Conservation (phyloP, 108 stramenopile species). For the Parietichytrium sp. region DNA sequence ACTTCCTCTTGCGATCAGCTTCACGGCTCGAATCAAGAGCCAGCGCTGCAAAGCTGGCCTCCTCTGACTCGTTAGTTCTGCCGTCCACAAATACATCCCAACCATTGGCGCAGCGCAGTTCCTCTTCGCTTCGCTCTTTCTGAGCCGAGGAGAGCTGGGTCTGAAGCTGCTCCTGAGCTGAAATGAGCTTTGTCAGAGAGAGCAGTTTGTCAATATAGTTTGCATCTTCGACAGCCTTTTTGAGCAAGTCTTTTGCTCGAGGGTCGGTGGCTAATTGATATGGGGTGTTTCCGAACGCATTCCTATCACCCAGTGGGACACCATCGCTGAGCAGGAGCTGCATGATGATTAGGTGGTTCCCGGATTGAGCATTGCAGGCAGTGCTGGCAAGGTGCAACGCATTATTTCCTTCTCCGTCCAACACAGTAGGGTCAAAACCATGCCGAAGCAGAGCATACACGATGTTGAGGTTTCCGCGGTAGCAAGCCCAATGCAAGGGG, state of each 20-base stretch:
- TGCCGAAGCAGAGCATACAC: constrained; percentile 12
- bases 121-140: background rate
- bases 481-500: constrained; percentile 25
- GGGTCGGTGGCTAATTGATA: background rate
- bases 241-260: background rate
- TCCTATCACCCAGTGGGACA: background rate
- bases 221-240: background rate
- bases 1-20: too few relatives aligned
- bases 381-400: background rate
- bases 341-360: background rate
- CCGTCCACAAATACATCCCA: background rate
- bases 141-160: background rate
- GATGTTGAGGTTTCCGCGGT: constrained; percentile 8
- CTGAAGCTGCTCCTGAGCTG: background rate
- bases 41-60: background rate
- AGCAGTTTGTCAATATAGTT: background rate
- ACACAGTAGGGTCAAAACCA: background rate
- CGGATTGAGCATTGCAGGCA: background rate
- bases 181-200: background rate
- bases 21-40: too few relatives aligned
- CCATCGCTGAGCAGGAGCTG: constrained; percentile 26
- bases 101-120: background rate
- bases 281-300: constrained; percentile 6
- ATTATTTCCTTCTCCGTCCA: background rate
- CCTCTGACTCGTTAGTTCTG: background rate